A percentile compares a stretch with the other conserved stretches of the same genome.
phyloP scores from a whole-genome alignment of 495 filamentous ascomycete species.

The Filosporella fistucella region DNA sequence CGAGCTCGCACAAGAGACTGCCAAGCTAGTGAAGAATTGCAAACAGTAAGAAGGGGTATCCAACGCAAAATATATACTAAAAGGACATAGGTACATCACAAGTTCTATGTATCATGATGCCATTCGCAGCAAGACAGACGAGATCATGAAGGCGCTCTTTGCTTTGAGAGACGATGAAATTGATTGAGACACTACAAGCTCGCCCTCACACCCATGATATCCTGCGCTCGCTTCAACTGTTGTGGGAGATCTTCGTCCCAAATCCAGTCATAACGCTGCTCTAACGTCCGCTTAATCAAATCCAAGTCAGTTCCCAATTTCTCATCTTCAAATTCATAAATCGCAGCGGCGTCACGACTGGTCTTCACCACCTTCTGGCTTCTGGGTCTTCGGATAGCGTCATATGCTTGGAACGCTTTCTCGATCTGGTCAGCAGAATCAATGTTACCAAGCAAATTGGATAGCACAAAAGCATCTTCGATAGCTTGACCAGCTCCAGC shows the following conservation, averaged over 20 bases:
- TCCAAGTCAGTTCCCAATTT: constrained; percentile 38
- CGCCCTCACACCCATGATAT: constrained; percentile 9
- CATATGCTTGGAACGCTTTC: constrained; percentile 58
- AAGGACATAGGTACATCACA: no score
- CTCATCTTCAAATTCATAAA: constrained; percentile 39
- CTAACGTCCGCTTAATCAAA: constrained; percentile 35
- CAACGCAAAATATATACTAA: no score
- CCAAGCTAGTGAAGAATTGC: constrained; percentile 66
- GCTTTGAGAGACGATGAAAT: constrained; percentile 66
- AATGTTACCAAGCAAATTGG: constrained; percentile 48
- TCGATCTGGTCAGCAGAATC: constrained; percentile 31
- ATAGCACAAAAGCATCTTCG: constrained; percentile 61
- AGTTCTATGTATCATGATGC: constrained; percentile 87
- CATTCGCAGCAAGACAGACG: constrained; percentile 63
- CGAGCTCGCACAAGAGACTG: constrained; percentile 67
- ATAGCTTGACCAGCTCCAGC: constrained; percentile 65
- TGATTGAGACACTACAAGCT: constrained; percentile 43
- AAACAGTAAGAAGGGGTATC: no score
- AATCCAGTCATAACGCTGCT: constrained; percentile 45
- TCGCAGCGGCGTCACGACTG: constrained; percentile 32
- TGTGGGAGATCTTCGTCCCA: constrained; percentile 35
- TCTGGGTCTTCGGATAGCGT: constrained; percentile 48
- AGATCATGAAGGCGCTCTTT: constrained; percentile 68
- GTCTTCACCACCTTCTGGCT: constrained; percentile 38
- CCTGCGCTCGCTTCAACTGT: constrained; percentile 26